Evolutionary conservation across 305 asterid species (phyloP), one percentile per base, ranked within the genome.

Genomic region (Fraxinus nigra): DNA sequence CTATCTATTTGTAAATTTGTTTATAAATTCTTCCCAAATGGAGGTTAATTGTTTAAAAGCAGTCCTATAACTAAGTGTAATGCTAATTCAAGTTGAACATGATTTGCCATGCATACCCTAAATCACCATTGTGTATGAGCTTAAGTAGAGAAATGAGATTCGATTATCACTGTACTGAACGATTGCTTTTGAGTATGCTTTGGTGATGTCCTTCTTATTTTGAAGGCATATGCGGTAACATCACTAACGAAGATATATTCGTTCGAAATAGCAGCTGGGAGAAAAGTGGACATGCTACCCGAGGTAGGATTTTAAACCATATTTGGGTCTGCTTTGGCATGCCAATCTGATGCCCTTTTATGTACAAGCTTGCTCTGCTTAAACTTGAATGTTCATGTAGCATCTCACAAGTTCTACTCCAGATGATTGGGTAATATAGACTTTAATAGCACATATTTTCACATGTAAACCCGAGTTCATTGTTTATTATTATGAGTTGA

Each of bases 221-320:
- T 82, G 89, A 88, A 96, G 98, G 98, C 96, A 59, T 96, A 93
- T 88, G 96, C 97, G 63, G 90, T 94, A 63, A 88, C 98, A 46
- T 98, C 98, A 24, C 90, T 96, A 83, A 87, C 87, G 97, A 96
- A 96, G 94, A 89, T 95, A 86, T 92, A 93, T 85, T 88, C 98
- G 33, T 97, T 97, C 82, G 99, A 97, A 90, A 90, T 92, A 85
- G 95, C 98, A 46, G 94, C 98, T 85, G 98, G 97, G 90, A 93
- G 95, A 82, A 86, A 88, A 82, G 94, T 92, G 84, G 98, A 94
- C 85, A 51, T 97, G 78, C 92, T 94, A 37, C 91, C 98, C 43
- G 99, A 97, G 99, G 99, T 96, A 86, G 16, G 87, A 70, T 51
- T 70, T 82, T 82, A 72, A 63, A 24, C 76, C 26, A 79, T 80